Conservation (phyloP, 2,329 filamentous ascomycete species). For the Trichoderma atroviride region DNA sequence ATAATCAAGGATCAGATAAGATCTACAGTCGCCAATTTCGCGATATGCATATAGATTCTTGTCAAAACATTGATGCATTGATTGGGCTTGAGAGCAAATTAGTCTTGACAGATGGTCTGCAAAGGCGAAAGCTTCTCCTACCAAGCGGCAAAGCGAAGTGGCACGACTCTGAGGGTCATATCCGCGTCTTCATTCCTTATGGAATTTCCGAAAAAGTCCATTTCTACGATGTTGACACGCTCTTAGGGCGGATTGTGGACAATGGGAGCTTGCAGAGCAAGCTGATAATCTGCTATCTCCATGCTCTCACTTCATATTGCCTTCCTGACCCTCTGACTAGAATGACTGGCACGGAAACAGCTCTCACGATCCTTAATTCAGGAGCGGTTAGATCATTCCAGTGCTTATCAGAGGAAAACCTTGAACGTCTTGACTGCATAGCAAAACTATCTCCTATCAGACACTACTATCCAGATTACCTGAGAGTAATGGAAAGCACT, state of each 20-base stretch:
- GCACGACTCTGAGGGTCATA: neutral
- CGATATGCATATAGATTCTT: conserved; percentile 51
- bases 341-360: conserved; percentile 57
- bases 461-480: conserved; percentile 48
- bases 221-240: conserved; percentile 44
- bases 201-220: neutral
- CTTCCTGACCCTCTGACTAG: conserved; percentile 53
- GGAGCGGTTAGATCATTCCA: conserved; percentile 52
- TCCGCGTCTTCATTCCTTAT: neutral
- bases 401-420: conserved; percentile 7
- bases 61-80: conserved; percentile 52
- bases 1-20: conserved; percentile 33
- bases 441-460: conserved; percentile 20
- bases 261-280: conserved; percentile 55
- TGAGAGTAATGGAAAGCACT: conserved; percentile 48
- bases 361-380: conserved; percentile 51
- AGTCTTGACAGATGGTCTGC: conserved; percentile 41
- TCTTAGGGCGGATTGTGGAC: conserved; percentile 54
- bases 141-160: neutral
- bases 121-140: neutral
- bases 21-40: conserved; percentile 54
- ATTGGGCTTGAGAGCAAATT: conserved; percentile 54
- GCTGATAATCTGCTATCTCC: conserved; percentile 54
- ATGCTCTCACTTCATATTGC: conserved; percentile 57
- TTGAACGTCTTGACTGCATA: neutral